Conservation (phyloP, 306 rosid species). For the Lathyrus tuberosus region DNA sequence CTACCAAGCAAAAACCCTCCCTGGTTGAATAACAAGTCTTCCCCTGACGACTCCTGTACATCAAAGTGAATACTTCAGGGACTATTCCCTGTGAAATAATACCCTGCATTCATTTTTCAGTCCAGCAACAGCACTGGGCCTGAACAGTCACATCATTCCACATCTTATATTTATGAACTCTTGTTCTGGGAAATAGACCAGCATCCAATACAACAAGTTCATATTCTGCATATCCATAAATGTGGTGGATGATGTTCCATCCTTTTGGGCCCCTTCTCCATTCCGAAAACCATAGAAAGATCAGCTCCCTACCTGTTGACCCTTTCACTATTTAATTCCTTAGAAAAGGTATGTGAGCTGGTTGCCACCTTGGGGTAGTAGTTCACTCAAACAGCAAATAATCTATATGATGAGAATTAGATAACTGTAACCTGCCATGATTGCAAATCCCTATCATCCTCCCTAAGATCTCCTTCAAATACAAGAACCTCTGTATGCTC, state of each 20-base stretch:
- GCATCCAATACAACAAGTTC: neutral
- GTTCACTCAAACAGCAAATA: conserved; percentile 1
- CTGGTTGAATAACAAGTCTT: neutral
- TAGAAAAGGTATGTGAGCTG: neutral
- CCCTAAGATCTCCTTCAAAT: conserved; percentile 4
- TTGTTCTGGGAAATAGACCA: neutral
- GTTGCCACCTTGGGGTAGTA: neutral
- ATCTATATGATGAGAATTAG: neutral
- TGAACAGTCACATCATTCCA: neutral
- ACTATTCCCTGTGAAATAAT: neutral
- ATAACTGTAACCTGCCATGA: conserved; percentile 1
- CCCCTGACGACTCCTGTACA: neutral
- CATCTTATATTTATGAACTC: conserved; percentile 7
- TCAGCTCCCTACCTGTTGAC: neutral
- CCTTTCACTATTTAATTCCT: neutral
- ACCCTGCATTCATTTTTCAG: conserved; percentile 1
- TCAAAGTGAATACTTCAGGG: neutral
- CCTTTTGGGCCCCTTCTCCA: neutral
- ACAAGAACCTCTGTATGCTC: conserved; percentile 6
- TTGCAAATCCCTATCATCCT: neutral
- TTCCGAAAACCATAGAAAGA: neutral
- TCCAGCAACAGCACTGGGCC: neutral
- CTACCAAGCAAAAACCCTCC: neutral
- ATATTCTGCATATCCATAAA: neutral
- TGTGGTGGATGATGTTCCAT: neutral